These are phyloP conservation scores for Plasmodium reichenowi DNA, from an alignment of 169 alveolate genomes.

Conservation along the genomic window DNA sequence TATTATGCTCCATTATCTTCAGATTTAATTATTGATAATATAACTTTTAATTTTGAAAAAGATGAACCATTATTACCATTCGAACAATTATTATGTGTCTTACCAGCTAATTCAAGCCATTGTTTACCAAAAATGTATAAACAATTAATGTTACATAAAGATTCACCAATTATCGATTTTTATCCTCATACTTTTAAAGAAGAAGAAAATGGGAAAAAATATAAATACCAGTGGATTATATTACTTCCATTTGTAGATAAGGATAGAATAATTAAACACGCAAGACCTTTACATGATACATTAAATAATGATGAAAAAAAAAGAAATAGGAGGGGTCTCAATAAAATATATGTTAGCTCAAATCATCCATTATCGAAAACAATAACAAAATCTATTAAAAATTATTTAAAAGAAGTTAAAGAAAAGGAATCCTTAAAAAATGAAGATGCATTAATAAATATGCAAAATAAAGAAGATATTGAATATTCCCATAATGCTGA, in stretches of 20 bases:
- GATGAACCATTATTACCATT: conserved; percentile 96
- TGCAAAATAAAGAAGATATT: too few relatives aligned
- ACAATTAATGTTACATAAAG: conserved; percentile 82
- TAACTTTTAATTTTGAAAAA: conserved; percentile 79
- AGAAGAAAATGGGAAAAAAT: conserved; percentile 90
- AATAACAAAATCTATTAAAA: conserved; percentile 55
- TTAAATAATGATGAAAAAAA: conserved; percentile 80
- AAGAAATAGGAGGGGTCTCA: conserved; percentile 79
- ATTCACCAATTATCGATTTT: conserved; percentile 85
- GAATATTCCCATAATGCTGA: too few relatives aligned
- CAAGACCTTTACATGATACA: conserved; percentile 82
- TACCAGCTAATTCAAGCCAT: conserved; percentile 96
- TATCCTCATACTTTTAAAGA: conserved; percentile 87
- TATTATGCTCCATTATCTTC: conserved; percentile 99
- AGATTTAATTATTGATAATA: conserved; percentile 88
- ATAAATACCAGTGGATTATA: conserved; percentile 90
- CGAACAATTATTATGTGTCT: conserved; percentile 96
- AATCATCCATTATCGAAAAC: conserved; percentile 42
- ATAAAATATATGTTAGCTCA: conserved; percentile 39
- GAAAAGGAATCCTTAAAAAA: conserved; percentile 4
- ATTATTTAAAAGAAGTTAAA: conserved; percentile 56
- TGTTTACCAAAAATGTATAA: conserved; percentile 92
- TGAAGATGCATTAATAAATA: neutral
- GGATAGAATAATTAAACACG: conserved; percentile 79
- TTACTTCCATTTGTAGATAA: conserved; percentile 91